These are phyloP conservation scores for Leonotis leonurus DNA, from an alignment of 257 asterid genomes.

Conservation along the genomic window DNA sequence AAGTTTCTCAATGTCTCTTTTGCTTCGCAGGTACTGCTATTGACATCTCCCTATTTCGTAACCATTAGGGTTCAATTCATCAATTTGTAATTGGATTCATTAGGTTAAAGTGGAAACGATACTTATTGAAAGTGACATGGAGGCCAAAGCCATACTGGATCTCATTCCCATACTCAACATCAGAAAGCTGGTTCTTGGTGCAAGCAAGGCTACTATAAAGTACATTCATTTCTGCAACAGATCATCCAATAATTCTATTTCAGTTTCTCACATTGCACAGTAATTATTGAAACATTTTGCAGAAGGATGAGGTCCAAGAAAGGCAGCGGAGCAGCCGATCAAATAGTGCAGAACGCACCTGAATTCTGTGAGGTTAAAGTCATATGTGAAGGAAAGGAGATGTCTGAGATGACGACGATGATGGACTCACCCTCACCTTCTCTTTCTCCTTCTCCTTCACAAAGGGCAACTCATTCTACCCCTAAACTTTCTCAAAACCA, in stretches of 20 bases:
- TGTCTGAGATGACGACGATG: slow-evolving; percentile 17
- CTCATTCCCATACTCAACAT: slow-evolving; percentile 79
- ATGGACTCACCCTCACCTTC: slow-evolving; percentile 20
- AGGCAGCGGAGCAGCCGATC: slow-evolving; percentile 36
- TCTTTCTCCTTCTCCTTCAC: slow-evolving; percentile 37
- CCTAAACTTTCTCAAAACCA: slow-evolving; percentile 13
- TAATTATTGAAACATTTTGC: not conserved
- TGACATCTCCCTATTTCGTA: too few relatives aligned
- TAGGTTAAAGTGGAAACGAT: slow-evolving; percentile 71
- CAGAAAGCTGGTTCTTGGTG: slow-evolving; percentile 47
- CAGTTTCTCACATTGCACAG: not conserved
- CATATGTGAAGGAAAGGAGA: slow-evolving; percentile 70
- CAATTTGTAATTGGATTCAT: not conserved
- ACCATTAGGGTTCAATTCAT: too few relatives aligned
- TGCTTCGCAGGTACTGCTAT: slow-evolving; percentile 36
- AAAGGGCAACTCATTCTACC: not conserved
- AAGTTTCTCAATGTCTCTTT: slow-evolving; percentile 43
- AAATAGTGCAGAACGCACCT: slow-evolving; percentile 47
- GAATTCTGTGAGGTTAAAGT: slow-evolving; percentile 64
- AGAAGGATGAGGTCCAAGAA: slow-evolving; percentile 47
- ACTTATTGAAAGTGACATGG: slow-evolving; percentile 62
- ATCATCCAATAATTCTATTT: not conserved
- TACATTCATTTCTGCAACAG: slow-evolving; percentile 7
- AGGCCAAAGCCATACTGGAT: slow-evolving; percentile 63
- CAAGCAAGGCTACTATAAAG: slow-evolving; percentile 49